Evolutionary conservation across 108 stramenopile genomes (phyloP), one percentile per base, ranked within the genome.

Genomic region (Aureococcus anophagefferens): DNA sequence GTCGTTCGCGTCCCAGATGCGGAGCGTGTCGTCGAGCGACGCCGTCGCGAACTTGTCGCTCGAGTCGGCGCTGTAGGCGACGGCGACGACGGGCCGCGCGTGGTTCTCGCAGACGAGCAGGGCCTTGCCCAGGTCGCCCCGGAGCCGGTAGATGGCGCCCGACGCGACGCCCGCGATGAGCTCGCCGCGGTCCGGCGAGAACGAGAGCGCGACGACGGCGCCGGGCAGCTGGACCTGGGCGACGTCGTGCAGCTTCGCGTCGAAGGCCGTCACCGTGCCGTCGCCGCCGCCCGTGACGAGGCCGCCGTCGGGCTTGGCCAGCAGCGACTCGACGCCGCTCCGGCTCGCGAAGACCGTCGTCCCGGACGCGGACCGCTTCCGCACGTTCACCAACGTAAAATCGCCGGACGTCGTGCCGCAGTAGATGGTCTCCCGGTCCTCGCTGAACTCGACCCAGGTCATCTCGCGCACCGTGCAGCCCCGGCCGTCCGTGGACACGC

Each of bases 321-420:
- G 63, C 46, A 82, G 33, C 33, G 59, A 31, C 11, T 71, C 68
- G 34, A 82, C 45, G 35, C 76, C 80, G 11, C 59, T 75, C 21
- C 70, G 25, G 29, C 66, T 63, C 4, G 74, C 65, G 25, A 31
- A 51, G 29, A 79, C 71, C 30, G 74, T 33, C 30, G 36, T 40
- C 29, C 35, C 46, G 11, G 74, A 28, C 30, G 25, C 32, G 11
- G 5, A 25, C 0, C 28, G 15, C 67, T 59, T 18, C 51, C 37
- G n/a, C 7, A 80, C 74, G 45, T 76, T 74, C 30, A 72, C 45
- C 65, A 62, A 35, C 32, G 73, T 31, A 40, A 80, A 82, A 59
- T 85, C 84, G 16, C 84, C 84, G n/a, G 79, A 74, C 17, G 79
- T 75, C 15, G 84, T 85, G 0, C 75, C 75, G 66, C 79, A 79